These are phyloP conservation scores for Penicillium sclerotigenum DNA, from an alignment of 2,329 filamentous ascomycete genomes.

Conservation along the genomic window DNA sequence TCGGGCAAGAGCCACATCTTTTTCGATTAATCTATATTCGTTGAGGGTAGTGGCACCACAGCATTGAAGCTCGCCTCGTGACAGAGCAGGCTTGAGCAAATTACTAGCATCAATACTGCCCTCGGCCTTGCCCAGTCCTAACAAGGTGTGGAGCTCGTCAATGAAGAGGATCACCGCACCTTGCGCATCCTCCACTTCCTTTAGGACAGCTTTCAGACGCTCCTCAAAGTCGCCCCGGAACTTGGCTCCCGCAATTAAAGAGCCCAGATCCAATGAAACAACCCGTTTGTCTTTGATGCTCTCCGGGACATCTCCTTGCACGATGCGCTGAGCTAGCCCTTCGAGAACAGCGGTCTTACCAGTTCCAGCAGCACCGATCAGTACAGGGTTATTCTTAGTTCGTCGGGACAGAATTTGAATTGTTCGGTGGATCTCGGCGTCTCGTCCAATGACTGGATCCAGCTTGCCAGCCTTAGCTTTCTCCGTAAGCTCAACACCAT, in stretches of 20 bases:
- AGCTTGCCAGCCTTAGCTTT: conserved; percentile 83
- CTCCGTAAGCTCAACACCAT: conserved; percentile 83
- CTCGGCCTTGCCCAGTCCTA: conserved; percentile 91
- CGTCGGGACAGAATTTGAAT: conserved; percentile 90
- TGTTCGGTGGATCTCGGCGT: conserved; percentile 85
- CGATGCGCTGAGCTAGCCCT: conserved; percentile 83
- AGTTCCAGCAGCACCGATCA: conserved; percentile 88
- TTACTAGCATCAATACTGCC: conserved; percentile 97
- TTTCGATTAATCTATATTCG: conserved; percentile 92
- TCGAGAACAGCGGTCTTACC: conserved; percentile 94
- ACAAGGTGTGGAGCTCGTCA: conserved; percentile 86
- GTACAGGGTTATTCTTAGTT: conserved; percentile 92
- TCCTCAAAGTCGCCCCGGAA: conserved; percentile 97
- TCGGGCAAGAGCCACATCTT: conserved; percentile 87
- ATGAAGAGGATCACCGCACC: conserved; percentile 92
- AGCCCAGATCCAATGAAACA: conserved; percentile 81
- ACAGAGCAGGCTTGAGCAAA: conserved; percentile 87
- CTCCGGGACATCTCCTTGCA: conserved; percentile 89
- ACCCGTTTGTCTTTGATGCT: conserved; percentile 94
- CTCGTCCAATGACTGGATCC: conserved; percentile 92
- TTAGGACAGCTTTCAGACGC: conserved; percentile 81
- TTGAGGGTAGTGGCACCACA: conserved; percentile 90
- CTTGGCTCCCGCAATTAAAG: conserved; percentile 91
- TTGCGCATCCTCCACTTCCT: conserved; percentile 83
- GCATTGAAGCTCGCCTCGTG: conserved; percentile 87